These are phyloP conservation scores for Sordariomycetes sp. DNA, from an alignment of 2,329 filamentous ascomycete genomes.

Conservation along the genomic window DNA sequence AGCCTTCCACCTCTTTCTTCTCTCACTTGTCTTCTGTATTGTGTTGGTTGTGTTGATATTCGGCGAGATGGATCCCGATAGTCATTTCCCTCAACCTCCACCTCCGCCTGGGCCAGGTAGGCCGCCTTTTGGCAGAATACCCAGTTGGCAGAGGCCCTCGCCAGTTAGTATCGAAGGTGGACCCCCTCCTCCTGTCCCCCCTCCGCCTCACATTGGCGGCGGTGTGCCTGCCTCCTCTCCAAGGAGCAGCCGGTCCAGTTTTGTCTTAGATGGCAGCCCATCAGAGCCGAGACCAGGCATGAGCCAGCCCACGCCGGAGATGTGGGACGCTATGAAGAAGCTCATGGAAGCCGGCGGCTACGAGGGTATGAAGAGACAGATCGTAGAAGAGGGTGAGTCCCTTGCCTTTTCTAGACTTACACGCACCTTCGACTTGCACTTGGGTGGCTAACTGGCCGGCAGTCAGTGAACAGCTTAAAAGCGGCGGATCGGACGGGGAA, in stretches of 20 bases:
- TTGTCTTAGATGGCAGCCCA: background rate
- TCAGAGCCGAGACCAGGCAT: background rate
- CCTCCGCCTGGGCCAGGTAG: background rate
- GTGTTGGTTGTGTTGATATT: background rate
- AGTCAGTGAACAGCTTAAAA: conserved; percentile 4
- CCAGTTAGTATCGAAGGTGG: background rate
- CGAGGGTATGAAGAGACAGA: background rate
- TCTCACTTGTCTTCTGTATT: background rate
- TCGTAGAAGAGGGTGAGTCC: conserved; percentile 8
- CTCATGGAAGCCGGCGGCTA: background rate
- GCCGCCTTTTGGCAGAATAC: background rate
- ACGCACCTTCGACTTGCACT: background rate
- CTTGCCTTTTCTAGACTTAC: no score
- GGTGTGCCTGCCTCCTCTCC: background rate
- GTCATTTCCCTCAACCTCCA: background rate
- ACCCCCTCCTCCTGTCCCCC: background rate
- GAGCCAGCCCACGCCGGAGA: background rate
- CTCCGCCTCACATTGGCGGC: background rate
- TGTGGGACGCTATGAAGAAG: background rate
- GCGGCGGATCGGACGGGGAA: background rate
- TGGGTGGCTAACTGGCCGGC: conserved; percentile 3
- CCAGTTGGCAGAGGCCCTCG: background rate
- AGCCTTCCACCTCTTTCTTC: background rate
- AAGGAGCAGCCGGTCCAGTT: background rate
- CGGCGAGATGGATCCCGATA: background rate